Base-by-base conservation (phyloP, 805 yeast species). In the Metschnikowia amazonensis region DNA sequence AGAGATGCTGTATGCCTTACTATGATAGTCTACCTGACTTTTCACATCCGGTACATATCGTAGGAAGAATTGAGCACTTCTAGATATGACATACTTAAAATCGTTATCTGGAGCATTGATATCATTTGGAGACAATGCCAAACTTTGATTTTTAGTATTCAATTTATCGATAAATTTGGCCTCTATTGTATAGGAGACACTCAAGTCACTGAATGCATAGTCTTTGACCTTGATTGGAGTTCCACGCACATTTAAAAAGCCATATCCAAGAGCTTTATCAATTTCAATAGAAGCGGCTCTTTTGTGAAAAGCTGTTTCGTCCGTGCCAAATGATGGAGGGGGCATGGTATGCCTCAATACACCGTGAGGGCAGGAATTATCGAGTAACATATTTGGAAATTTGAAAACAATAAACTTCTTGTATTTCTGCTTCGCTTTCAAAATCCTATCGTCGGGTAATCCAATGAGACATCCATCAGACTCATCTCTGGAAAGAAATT, bases 321-420 rank as follows among this genome's bases (percentile, higher is more conserved):
- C 77, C 4, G 70, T 49, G 1, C 77, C 77, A 49, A 67, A 51
- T 3, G 74, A 62, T 3, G 77, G 76, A 3, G 77, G 76, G 0
- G 76, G 74, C 46, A 69, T 56, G 6, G 64, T 53, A 50, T 72
- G 77, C 4, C 73, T 59, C 31, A 66, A 44, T 5, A 64, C 47
- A n/a, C 62, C 53, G 52, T 78, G 76, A 25, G 73, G 66, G 55
- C 85, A 80, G 5, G 74, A 61, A 18, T 73, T 72, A 54, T 80
- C 85, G 33, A 81, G 60, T 23, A 79, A 58, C 50, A 73, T 74
- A 31, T 70, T 64, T 1, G 86, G 86, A 42, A 81, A 70, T 57
- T 73, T 79, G 60, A 81, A 81, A 34, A 77, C 75, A 60, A 81
- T 78, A 51, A 72, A 78, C 56, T 81, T 81, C 55, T 79, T 79